Evolutionary conservation across 2,329 filamentous ascomycete species (phyloP).

Genomic region (Fusarium ramigenum): DNA sequence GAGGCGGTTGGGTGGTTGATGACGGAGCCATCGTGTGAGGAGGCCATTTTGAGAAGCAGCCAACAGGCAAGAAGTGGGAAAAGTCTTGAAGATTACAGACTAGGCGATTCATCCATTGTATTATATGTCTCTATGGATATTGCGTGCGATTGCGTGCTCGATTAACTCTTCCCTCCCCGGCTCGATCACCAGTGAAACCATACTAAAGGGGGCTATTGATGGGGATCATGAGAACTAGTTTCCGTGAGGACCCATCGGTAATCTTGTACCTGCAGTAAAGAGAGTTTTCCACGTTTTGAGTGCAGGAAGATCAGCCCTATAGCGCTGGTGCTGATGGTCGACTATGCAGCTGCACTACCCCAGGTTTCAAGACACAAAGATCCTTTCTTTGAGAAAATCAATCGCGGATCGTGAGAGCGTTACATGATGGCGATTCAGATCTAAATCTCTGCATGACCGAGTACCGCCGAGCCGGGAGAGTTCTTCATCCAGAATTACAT

Average conservation of each 20-base stretch:
- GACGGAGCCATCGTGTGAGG: slow-evolving; percentile 1
- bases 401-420: too few species aligned
- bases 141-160: slow-evolving; percentile 28
- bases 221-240: neutral
- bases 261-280: slow-evolving; percentile 12
- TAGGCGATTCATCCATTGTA: neutral
- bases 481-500: slow-evolving; percentile 8
- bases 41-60: neutral
- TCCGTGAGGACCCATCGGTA: neutral
- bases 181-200: slow-evolving; percentile 1
- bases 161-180: neutral
- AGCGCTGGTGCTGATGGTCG: neutral
- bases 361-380: neutral
- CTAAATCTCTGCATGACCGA: neutral
- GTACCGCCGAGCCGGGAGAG: slow-evolving; percentile 10
- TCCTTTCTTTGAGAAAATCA: rapidly evolving
- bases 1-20: neutral
- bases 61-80: neutral
- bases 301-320: neutral
- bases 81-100: neutral
- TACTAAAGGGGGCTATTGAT: neutral
- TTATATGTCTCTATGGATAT: neutral
- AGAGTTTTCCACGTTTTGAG: neutral
- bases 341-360: neutral
- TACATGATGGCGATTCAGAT: neutral